These are phyloP conservation scores for Crithidia brevicula DNA, from an alignment of 208 protist genomes.

Conservation along the genomic window DNA sequence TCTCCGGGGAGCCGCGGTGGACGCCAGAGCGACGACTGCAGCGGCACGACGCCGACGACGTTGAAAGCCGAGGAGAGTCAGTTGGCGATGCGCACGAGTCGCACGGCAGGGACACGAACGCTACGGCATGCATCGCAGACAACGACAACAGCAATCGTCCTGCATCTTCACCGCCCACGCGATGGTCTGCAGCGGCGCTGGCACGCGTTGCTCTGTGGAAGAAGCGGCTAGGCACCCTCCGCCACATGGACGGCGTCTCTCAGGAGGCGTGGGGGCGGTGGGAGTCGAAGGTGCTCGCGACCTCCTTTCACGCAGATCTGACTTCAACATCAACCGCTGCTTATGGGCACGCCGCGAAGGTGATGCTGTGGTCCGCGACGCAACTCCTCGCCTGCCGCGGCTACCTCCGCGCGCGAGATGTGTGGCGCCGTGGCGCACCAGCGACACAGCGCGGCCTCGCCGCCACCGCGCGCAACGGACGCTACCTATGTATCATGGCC, in stretches of 20 bases:
- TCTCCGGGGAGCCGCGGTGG: slow-evolving; percentile 61
- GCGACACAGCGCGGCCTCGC: slow-evolving; percentile 34
- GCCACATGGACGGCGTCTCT: neutral
- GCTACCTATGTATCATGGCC: slow-evolving; percentile 74
- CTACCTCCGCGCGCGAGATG: slow-evolving; percentile 23
- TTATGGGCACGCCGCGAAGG: no score
- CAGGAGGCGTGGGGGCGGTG: slow-evolving; percentile 17
- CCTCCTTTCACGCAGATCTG: slow-evolving; percentile 34
- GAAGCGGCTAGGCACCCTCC: slow-evolving; percentile 16
- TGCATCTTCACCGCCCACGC: neutral
- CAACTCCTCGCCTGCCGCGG: slow-evolving; percentile 27
- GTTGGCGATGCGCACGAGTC: neutral
- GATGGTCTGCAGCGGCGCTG: slow-evolving; percentile 28
- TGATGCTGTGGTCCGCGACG: slow-evolving; percentile 16
- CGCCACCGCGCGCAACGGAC: slow-evolving; percentile 65
- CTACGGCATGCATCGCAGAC: neutral
- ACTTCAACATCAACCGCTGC: no score
- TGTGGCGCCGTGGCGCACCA: slow-evolving; percentile 29
- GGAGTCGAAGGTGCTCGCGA: slow-evolving; percentile 29
- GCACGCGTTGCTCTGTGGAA: slow-evolving; percentile 29
- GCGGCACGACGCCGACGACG: slow-evolving; percentile 28
- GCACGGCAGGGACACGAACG: neutral
- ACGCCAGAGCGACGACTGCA: slow-evolving; percentile 17
- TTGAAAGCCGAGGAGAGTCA: neutral
- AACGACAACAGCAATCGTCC: neutral